These are phyloP conservation scores for Parasitella parasitica DNA, from an alignment of 371 early-diverging fungal genomes.

Conservation along the genomic window DNA sequence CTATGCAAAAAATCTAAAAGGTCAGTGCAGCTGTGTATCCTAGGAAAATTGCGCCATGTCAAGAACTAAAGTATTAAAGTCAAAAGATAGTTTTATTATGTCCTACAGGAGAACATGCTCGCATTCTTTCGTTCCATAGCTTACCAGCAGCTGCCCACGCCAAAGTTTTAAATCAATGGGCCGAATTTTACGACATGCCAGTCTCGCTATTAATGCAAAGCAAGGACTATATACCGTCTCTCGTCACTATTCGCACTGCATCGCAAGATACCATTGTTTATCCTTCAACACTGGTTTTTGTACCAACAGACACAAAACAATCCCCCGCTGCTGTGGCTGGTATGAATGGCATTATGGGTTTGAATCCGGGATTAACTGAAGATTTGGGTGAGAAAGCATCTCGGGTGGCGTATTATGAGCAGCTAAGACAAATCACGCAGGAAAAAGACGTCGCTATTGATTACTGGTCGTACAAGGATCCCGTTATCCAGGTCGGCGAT, in stretches of 20 bases:
- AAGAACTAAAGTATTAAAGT: conserved; percentile 1
- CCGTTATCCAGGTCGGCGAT: conserved; percentile 1
- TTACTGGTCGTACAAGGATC: conserved; percentile 24
- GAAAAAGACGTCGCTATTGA: not conserved
- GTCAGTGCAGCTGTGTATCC: conserved; percentile 5
- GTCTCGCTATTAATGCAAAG: not conserved
- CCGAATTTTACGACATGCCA: conserved; percentile 26
- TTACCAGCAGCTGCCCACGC: conserved; percentile 9
- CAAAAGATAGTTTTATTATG: conserved; percentile 31
- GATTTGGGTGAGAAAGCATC: conserved; percentile 37
- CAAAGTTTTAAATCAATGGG: conserved; percentile 29
- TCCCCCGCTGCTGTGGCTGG: conserved; percentile 24
- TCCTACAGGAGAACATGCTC: conserved; percentile 34
- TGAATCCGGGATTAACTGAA: conserved; percentile 35
- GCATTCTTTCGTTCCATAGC: conserved; percentile 11
- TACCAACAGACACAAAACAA: conserved; percentile 28
- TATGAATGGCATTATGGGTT: conserved; percentile 25
- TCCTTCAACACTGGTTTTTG: conserved; percentile 35
- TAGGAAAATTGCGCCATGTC: too few relatives aligned
- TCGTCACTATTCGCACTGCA: conserved; percentile 23
- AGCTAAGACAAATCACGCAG: not conserved
- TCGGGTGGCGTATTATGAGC: conserved; percentile 30
- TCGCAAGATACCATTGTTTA: conserved; percentile 26
- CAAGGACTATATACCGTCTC: conserved; percentile 4
- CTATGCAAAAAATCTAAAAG: conserved; percentile 12